phyloP scores from a whole-genome alignment of 495 filamentous ascomycete species.

The Talaromyces trachyspermus region DNA sequence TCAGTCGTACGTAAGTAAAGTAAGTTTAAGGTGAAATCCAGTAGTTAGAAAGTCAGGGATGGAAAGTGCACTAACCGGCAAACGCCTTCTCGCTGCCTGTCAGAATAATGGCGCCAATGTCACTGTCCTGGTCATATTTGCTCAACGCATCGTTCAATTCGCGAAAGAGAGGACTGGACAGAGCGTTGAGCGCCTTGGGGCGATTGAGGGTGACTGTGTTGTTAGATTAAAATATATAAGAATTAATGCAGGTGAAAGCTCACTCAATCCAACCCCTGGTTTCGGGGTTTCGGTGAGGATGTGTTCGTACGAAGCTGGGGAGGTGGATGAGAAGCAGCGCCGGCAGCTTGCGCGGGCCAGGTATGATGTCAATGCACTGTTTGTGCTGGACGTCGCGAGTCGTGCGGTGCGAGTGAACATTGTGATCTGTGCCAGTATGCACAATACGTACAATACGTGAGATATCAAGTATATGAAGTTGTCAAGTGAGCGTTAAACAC shows the following conservation, averaged over 20 bases:
- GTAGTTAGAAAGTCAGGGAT: no score
- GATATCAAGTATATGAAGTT: background rate
- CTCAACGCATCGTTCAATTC: constrained; percentile 82
- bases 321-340: constrained; percentile 51
- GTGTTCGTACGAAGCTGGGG: constrained; percentile 61
- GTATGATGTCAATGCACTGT: constrained; percentile 35
- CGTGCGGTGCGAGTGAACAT: constrained; percentile 53
- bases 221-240: constrained; percentile 6
- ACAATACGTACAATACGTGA: no score
- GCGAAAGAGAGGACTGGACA: constrained; percentile 75
- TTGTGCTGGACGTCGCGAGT: constrained; percentile 52
- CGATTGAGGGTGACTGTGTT: constrained; percentile 82
- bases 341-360: constrained; percentile 39
- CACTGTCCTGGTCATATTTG: constrained; percentile 60
- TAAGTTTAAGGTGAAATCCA: no score
- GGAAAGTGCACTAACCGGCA: constrained; percentile 42
- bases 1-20: background rate
- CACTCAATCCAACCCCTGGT: constrained; percentile 85
- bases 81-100: constrained; percentile 86
- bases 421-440: constrained; percentile 10
- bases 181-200: constrained; percentile 89
- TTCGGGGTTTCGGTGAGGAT: constrained; percentile 75
- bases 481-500: background rate
- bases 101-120: constrained; percentile 70
- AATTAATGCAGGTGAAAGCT: constrained; percentile 5